phyloP scores from a whole-genome alignment of 2,329 filamentous ascomycete species.

The Stagonosporopsis tanaceti region DNA sequence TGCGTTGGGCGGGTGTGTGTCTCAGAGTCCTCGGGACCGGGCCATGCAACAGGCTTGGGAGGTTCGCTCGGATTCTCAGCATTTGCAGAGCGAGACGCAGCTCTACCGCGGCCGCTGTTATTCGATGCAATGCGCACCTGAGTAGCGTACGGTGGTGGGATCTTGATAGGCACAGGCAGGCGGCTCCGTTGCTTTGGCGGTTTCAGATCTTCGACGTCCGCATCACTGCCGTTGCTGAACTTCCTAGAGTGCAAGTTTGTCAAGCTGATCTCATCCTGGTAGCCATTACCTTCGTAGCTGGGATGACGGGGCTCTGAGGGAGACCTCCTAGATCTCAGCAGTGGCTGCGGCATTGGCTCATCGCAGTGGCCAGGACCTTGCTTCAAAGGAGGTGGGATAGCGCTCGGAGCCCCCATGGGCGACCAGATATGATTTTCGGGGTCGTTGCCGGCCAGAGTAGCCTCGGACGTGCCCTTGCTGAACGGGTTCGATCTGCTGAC shows the following conservation, averaged over 20 bases:
- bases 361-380: neutral
- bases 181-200: slow-evolving; percentile 20
- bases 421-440: slow-evolving; percentile 17
- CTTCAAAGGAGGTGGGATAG: slow-evolving; percentile 29
- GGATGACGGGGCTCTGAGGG: slow-evolving; percentile 21
- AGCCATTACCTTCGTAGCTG: slow-evolving; percentile 39
- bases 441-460: neutral
- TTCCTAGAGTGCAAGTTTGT: slow-evolving; percentile 23
- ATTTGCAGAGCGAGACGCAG: neutral
- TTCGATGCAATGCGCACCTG: slow-evolving; percentile 20
- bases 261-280: slow-evolving; percentile 29
- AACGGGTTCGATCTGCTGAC: slow-evolving; percentile 30
- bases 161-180: slow-evolving; percentile 30
- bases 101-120: neutral
- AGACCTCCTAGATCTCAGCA: slow-evolving; percentile 5
- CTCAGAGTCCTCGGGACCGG: slow-evolving; percentile 12
- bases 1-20: slow-evolving; percentile 17
- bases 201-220: neutral
- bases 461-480: slow-evolving; percentile 4
- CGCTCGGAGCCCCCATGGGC: slow-evolving; percentile 28
- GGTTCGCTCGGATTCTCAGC: neutral
- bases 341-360: neutral
- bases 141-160: slow-evolving; percentile 25
- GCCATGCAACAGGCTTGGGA: slow-evolving; percentile 14
- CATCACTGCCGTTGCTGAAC: neutral